Percentiles rank a stretch among this genome's conserved stretches.
Conservation (phyloP, 2,329 filamentous ascomycete genomes). For the Apiospora hydei region DNA sequence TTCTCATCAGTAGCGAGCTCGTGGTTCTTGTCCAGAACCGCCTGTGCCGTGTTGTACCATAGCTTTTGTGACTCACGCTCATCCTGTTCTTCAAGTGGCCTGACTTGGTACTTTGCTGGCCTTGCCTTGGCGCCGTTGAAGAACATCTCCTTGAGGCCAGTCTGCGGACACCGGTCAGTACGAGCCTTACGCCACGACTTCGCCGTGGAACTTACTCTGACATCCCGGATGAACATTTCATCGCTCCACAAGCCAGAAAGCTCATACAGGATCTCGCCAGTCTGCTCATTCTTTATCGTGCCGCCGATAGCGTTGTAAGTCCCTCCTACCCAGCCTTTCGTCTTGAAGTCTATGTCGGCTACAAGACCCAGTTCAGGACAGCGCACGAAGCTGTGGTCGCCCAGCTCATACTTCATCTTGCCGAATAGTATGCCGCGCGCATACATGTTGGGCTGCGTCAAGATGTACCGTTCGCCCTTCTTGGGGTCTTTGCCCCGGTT, state of each 20-base stretch:
- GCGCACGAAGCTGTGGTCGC: constrained; percentile 90
- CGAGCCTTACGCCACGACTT: neutral
- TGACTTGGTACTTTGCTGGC: constrained; percentile 74
- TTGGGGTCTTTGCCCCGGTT: constrained; percentile 74
- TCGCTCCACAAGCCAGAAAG: constrained; percentile 92
- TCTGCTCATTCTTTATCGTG: constrained; percentile 85
- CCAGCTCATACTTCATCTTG: constrained; percentile 99
- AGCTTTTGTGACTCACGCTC: constrained; percentile 89
- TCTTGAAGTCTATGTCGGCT: constrained; percentile 97
- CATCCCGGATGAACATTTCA: constrained; percentile 90
- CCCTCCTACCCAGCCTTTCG: constrained; percentile 95
- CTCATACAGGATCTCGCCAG: constrained; percentile 88
- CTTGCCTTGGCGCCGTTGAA: constrained; percentile 86
- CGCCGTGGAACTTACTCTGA: constrained; percentile 63
- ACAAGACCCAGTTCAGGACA: constrained; percentile 88
- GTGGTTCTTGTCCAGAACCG: constrained; percentile 86
- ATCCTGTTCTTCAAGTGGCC: constrained; percentile 85
- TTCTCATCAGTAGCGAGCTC: constrained; percentile 92
- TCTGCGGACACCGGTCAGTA: constrained; percentile 57
- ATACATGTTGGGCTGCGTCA: constrained; percentile 99
- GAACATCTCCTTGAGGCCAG: constrained; percentile 85
- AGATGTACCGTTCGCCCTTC: constrained; percentile 84
- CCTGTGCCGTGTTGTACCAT: constrained; percentile 83
- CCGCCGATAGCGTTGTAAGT: constrained; percentile 97
- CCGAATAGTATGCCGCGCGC: constrained; percentile 95